Evolutionary conservation across 129 eudicot species (phyloP), one percentile per base, ranked within the genome.

Genomic region (Helianthus tuberosus): DNA sequence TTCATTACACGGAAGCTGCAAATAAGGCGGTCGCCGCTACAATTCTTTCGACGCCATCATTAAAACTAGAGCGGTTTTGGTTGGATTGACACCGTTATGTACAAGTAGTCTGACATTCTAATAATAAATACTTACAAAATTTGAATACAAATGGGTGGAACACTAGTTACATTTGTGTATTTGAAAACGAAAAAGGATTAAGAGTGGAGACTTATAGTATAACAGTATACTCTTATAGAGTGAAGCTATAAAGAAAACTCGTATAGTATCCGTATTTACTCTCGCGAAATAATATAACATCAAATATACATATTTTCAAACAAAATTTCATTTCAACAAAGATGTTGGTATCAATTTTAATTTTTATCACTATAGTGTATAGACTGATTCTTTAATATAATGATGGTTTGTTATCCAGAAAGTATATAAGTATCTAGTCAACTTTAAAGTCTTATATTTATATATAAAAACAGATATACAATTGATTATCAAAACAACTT

Each of bases 1-100:
- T 84, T 77, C 85, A 84, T 66, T 84, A 80, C 77, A 80, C 85
- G 43, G 88, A 84, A 70, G 88, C 88, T 72, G 88, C 88, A 64
- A 81, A 81, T 47, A 81, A 54, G 74, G 74, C 17, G 10, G 81
- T 74, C 69, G 81, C 77, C 17, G 66, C 35, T 12, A 72, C 44
- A 15, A 76, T 84, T 46, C 70, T 80, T 20, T 79, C 81, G 3
- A 79, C 48, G 0, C 81, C 87, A 11, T 71, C 84, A 13, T 67
- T 75, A 41, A 57, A 48, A 29, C 71, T 80, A 64, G 84, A 80
- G 60, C 69, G 47, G 59, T 81, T 81, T 75, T 81, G 81, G 81
- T 60, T 57, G 5, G 48, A 36, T 12, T 72, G 64, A 79, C 38
- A 65, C 20, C 17, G 13, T 54, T 51, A 41, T 75, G 57, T 20